A percentile compares a stretch with the other conserved stretches of the same genome.
Evolutionary conservation across 345 rosid species (phyloP).

Genomic region (Lumnitzera racemosa): DNA sequence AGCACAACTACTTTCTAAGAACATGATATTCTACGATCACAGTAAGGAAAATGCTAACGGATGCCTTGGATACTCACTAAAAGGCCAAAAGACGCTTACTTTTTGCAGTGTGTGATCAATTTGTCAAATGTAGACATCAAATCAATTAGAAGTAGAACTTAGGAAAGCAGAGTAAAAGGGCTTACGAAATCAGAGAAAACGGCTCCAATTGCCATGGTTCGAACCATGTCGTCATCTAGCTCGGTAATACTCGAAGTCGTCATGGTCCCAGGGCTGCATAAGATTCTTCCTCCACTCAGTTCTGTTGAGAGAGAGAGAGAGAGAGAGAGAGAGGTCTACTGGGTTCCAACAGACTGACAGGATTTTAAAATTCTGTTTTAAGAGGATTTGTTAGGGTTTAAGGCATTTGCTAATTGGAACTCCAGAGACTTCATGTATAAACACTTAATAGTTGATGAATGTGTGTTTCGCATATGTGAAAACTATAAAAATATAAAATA

Average conservation of each 20-base stretch:
- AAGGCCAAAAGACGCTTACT: background rate
- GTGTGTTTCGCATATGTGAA: too few species aligned
- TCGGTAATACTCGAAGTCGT: conserved; percentile 38
- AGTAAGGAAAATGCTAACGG: too few species aligned
- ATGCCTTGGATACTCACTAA: too few species aligned
- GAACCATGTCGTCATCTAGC: conserved; percentile 61
- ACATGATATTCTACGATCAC: too few species aligned
- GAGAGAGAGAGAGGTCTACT: background rate
- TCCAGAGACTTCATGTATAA: too few species aligned
- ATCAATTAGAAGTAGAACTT: background rate
- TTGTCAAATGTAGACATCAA: background rate
- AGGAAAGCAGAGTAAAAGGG: background rate
- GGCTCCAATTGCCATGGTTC: conserved; percentile 89
- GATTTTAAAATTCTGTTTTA: too few species aligned
- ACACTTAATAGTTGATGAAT: too few species aligned
- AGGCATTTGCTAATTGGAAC: too few species aligned
- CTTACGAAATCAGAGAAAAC: conserved; percentile 91
- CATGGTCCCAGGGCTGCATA: conserved; percentile 2
- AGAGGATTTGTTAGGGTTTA: too few species aligned
- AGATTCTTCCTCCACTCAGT: background rate
- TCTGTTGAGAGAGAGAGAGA: background rate
- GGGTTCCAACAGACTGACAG: too few species aligned
- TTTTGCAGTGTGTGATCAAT: background rate
- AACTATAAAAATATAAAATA: too few species aligned
- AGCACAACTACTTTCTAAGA: too few species aligned